These are phyloP conservation scores for Ustilago vetiveriae DNA, from an alignment of 1,284 basidiomycete genomes.

Conservation along the genomic window DNA sequence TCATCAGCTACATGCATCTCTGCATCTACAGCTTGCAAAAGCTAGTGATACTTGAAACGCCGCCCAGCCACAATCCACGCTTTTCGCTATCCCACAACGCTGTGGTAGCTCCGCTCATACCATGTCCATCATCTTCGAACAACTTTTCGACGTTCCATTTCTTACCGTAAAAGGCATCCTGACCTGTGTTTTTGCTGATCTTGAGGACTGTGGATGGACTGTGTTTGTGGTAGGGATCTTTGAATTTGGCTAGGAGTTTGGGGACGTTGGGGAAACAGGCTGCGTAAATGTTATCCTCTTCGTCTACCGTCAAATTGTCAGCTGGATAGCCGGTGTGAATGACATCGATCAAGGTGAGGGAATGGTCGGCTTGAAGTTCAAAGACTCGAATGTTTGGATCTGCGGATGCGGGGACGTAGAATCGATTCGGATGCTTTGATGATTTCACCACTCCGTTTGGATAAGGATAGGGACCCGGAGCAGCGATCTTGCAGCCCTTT, in stretches of 20 bases:
- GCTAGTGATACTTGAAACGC: slow-evolving; percentile 19
- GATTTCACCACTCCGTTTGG: slow-evolving; percentile 50
- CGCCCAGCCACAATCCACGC: slow-evolving; percentile 23
- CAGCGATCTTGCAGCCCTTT: slow-evolving; percentile 55
- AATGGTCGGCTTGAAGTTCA: slow-evolving; percentile 54
- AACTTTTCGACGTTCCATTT: slow-evolving; percentile 57
- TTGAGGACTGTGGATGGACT: slow-evolving; percentile 42
- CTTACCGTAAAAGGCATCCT: slow-evolving; percentile 53
- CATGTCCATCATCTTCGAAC: slow-evolving; percentile 50
- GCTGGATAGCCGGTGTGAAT: slow-evolving; percentile 47
- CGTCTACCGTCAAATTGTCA: slow-evolving; percentile 53
- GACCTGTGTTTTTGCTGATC: slow-evolving; percentile 45
- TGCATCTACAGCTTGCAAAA: slow-evolving; percentile 21
- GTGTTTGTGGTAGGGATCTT: slow-evolving; percentile 31
- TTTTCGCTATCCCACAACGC: slow-evolving; percentile 35
- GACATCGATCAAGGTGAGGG: slow-evolving; percentile 39
- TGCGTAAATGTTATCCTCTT: slow-evolving; percentile 46
- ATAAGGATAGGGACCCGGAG: slow-evolving; percentile 26
- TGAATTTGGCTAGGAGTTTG: slow-evolving; percentile 34
- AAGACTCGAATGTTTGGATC: slow-evolving; percentile 41
- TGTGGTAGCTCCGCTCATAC: slow-evolving; percentile 31
- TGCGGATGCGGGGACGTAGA: slow-evolving; percentile 38
- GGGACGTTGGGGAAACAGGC: slow-evolving; percentile 47
- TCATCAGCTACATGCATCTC: too few relatives aligned
- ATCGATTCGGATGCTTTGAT: slow-evolving; percentile 24